These are phyloP conservation scores for Immersiella caudata DNA, from an alignment of 495 filamentous ascomycete genomes.

Conservation along the genomic window DNA sequence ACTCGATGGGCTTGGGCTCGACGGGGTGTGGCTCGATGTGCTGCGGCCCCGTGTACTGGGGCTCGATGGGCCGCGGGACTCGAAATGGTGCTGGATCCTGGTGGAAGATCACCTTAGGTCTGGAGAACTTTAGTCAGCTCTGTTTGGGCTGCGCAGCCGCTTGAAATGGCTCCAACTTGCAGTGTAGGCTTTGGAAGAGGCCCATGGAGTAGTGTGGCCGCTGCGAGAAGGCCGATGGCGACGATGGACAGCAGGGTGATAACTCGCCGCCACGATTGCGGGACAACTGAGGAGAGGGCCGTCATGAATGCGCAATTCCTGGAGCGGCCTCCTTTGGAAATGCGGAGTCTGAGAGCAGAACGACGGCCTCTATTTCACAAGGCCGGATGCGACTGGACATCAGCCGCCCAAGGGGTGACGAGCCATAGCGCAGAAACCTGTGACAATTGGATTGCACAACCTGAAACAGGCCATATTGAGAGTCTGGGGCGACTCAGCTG, in stretches of 20 bases:
- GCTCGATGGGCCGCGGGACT: neutral
- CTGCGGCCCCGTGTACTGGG: too few relatives aligned
- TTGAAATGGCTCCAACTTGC: conserved; percentile 19
- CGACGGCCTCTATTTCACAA: neutral
- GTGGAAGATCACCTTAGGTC: conserved; percentile 24
- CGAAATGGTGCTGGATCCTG: conserved; percentile 2
- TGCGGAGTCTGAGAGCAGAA: neutral
- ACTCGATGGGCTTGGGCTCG: conserved; percentile 1
- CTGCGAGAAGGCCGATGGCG: conserved; percentile 22
- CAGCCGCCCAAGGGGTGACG: too few relatives aligned
- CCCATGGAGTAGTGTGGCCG: conserved; percentile 27
- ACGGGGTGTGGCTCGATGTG: neutral
- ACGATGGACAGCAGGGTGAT: conserved; percentile 25
- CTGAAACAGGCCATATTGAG: too few relatives aligned
- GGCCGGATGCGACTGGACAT: too few relatives aligned
- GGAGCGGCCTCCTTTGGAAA: neutral
- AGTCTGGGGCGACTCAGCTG: too few relatives aligned
- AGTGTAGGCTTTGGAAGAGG: conserved; percentile 26
- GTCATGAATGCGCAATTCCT: conserved; percentile 24
- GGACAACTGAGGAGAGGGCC: conserved; percentile 21
- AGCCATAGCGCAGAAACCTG: too few relatives aligned
- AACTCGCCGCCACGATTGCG: conserved; percentile 33
- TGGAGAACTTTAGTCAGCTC: conserved; percentile 1
- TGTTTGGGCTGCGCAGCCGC: too few relatives aligned
- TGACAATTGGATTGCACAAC: too few relatives aligned